Base-by-base conservation (phyloP, 2,329 filamentous ascomycete genomes). In the Geosmithia flava region DNA sequence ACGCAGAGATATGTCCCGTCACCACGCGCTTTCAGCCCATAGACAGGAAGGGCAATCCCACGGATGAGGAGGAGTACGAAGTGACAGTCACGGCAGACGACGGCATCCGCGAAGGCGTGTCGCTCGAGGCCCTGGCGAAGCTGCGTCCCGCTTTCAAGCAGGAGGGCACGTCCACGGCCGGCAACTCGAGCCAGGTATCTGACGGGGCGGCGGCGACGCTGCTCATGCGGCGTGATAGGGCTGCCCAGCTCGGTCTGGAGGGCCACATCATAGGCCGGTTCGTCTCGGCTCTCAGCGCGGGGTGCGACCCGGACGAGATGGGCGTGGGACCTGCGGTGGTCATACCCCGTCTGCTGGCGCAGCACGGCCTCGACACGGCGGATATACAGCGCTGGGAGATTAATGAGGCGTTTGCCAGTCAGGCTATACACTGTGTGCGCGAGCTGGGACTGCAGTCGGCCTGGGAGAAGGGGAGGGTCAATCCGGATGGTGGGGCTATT, bases 351-450 rank as follows among this genome's bases (percentile, higher is more conserved):
- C 72, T 95, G 19, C 72, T 96, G n/a, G 63, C 70, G 17, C 77
- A 79, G 51, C 76, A 83, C 1, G 87, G 82, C 1, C 62, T 96
- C 15, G 60, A 67, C 42, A 81, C 70, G 13, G 70, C 72, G 2
- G 87, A 96, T 50, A 78, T 97, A 0, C 76, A 83, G 37, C 71
- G 93, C 10, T 96, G 89, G 89, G 90, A 96, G 71, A 85, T 96
- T 65, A 96, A 96, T 64, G 90, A 96, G 75, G 80, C 80, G 7
- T 83, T 83, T 64, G 80, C 80, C 2, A 80, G 76, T 56, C 80
- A 83, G 65, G 71, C 77, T 1, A 65, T 84, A 5, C 75, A 95
- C 67, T 90, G 84, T 56, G 68, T 91, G 44, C 70, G 87, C 51
- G 75, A 80, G 57, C 61, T 93, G 11, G 84, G 81, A 0, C 68